These are phyloP conservation scores for Alliaria petiolata DNA, from an alignment of 345 rosid genomes.

Conservation along the genomic window DNA sequence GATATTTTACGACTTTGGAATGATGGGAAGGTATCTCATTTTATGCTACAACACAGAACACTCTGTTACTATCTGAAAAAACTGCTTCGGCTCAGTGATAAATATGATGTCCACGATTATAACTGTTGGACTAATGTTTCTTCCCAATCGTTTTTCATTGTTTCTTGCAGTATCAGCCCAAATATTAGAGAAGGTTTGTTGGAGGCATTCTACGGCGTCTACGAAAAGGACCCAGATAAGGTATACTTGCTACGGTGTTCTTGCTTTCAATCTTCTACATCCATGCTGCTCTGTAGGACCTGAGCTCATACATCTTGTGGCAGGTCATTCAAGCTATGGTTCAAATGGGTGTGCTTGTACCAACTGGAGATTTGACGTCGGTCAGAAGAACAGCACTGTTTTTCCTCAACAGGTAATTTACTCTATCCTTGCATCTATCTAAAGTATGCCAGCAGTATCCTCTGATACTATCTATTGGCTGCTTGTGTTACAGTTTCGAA, in stretches of 20 bases:
- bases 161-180: constrained; percentile 71
- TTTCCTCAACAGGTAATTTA: constrained; percentile 82
- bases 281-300: neutral
- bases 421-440: neutral
- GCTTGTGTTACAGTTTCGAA: constrained; percentile 61
- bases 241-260: constrained; percentile 32
- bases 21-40: constrained; percentile 94
- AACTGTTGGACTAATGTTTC: constrained; percentile 7
- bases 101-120: neutral
- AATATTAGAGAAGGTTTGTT: constrained; percentile 93
- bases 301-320: constrained; percentile 18
- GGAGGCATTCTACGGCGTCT: constrained; percentile 85
- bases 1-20: constrained; percentile 97
- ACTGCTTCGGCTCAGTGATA: neutral
- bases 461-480: neutral
- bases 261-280: neutral
- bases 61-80: neutral
- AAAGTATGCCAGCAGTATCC: too few relatives aligned
- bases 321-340: constrained; percentile 86
- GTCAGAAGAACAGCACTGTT: constrained; percentile 90
- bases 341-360: constrained; percentile 99
- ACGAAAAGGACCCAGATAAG: constrained; percentile 96
- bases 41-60: neutral
- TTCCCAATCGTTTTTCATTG: neutral
- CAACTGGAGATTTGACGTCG: constrained; percentile 98